These are phyloP conservation scores for Hygrophoropsis aurantiaca DNA, from an alignment of 768 basidiomycete genomes.

Conservation along the genomic window DNA sequence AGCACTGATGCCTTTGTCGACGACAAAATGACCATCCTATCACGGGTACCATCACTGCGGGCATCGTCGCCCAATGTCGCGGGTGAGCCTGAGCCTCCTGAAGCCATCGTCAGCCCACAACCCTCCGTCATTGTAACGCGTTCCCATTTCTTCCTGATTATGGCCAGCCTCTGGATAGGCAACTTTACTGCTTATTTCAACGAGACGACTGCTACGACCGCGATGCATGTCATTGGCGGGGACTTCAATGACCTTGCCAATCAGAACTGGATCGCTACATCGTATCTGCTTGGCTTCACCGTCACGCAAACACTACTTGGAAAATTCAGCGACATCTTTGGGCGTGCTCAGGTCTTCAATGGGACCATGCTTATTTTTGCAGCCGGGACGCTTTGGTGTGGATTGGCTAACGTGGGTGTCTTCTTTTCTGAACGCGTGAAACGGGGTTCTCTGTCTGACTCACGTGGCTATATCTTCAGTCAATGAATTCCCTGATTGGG, in stretches of 20 bases:
- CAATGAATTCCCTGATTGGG: conserved; percentile 33
- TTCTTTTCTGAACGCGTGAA: neutral
- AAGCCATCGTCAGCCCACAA: conserved; percentile 5
- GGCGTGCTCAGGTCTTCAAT: conserved; percentile 32
- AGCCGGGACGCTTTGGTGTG: conserved; percentile 34
- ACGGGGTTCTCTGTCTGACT: conserved; percentile 6
- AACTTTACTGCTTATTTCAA: conserved; percentile 37
- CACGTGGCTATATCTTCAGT: conserved; percentile 13
- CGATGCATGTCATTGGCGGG: conserved; percentile 34
- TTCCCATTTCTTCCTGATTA: conserved; percentile 32
- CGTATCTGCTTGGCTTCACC: conserved; percentile 35
- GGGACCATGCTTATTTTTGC: conserved; percentile 35
- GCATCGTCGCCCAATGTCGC: conserved; percentile 3
- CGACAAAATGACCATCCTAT: conserved; percentile 16
- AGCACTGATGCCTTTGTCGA: conserved; percentile 25
- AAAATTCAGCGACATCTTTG: conserved; percentile 35
- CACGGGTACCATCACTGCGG: conserved; percentile 1
- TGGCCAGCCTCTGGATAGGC: conserved; percentile 32
- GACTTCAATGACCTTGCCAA: conserved; percentile 28
- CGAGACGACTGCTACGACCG: conserved; percentile 33
- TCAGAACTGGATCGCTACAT: conserved; percentile 35
- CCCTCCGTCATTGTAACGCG: conserved; percentile 28
- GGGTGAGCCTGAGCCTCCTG: neutral
- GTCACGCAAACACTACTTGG: conserved; percentile 35
- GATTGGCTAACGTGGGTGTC: conserved; percentile 25